Evolutionary conservation across 345 rosid species (phyloP).

Genomic region (Barbarea vulgaris): DNA sequence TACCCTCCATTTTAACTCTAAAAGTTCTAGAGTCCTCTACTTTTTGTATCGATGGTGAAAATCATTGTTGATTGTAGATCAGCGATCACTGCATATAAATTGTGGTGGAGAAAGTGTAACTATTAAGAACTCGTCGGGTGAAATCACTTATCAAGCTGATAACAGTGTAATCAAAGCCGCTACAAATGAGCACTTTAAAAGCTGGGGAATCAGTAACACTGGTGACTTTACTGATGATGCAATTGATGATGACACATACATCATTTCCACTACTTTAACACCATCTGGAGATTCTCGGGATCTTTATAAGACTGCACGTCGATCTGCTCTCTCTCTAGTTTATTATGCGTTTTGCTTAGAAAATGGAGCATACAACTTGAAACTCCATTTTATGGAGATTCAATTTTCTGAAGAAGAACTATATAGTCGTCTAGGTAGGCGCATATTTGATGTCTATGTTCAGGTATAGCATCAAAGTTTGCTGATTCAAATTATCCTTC

Average conservation of each 20-base stretch:
- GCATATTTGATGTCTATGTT: constrained; percentile 64
- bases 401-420: constrained; percentile 47
- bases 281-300: constrained; percentile 18
- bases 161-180: neutral
- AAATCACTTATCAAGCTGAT: constrained; percentile 22
- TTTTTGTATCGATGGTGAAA: neutral
- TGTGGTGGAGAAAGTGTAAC: constrained; percentile 34
- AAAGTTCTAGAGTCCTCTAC: neutral
- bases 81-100: constrained; percentile 34
- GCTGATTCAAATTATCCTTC: neutral
- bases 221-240: constrained; percentile 9
- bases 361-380: constrained; percentile 62
- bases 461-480: constrained; percentile 39
- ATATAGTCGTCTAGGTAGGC: constrained; percentile 53
- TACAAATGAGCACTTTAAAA: neutral
- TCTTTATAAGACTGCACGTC: constrained; percentile 54
- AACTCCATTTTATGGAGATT: constrained; percentile 69
- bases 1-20: neutral
- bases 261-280: neutral
- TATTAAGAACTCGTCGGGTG: neutral
- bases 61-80: constrained; percentile 15
- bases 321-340: constrained; percentile 59
- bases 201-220: constrained; percentile 38
- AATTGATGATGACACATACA: neutral
- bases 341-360: constrained; percentile 64